These are phyloP conservation scores for Mallotus nudiflorus DNA, from an alignment of 345 rosid genomes.

Conservation along the genomic window DNA sequence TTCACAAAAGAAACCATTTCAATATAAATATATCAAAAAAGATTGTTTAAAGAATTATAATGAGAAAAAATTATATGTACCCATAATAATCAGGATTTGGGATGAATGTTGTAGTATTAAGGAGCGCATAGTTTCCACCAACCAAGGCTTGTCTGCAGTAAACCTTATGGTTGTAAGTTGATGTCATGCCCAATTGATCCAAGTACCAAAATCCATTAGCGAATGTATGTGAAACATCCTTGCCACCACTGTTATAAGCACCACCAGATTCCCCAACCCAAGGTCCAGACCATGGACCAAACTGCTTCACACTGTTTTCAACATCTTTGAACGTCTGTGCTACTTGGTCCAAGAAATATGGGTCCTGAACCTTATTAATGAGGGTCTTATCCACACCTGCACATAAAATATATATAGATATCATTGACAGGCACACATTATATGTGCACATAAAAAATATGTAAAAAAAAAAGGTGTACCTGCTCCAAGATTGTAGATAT, in stretches of 20 bases:
- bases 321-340: conserved; percentile 50
- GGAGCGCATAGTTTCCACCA: conserved; percentile 69
- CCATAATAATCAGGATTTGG: conserved; percentile 73
- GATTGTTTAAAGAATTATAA: not conserved
- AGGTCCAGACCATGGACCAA: conserved; percentile 51
- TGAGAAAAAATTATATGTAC: conserved; percentile 22
- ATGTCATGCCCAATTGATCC: conserved; percentile 66
- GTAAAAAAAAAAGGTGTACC: conserved; percentile 19
- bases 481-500: conserved; percentile 63
- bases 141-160: conserved; percentile 64
- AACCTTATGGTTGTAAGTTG: conserved; percentile 57
- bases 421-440: not conserved
- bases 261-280: conserved; percentile 80
- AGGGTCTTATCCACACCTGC: conserved; percentile 47
- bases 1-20: not conserved
- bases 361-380: conserved; percentile 52
- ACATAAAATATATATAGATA: not conserved
- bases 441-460: not conserved
- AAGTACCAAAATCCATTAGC: conserved; percentile 65
- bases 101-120: conserved; percentile 49
- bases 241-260: conserved; percentile 70
- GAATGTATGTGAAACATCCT: conserved; percentile 56
- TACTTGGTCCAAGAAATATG: conserved; percentile 39
- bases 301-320: conserved; percentile 14
- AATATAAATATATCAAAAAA: not conserved